These are phyloP conservation scores for Diaporthe eres DNA, from an alignment of 2,329 filamentous ascomycete genomes.

Conservation along the genomic window DNA sequence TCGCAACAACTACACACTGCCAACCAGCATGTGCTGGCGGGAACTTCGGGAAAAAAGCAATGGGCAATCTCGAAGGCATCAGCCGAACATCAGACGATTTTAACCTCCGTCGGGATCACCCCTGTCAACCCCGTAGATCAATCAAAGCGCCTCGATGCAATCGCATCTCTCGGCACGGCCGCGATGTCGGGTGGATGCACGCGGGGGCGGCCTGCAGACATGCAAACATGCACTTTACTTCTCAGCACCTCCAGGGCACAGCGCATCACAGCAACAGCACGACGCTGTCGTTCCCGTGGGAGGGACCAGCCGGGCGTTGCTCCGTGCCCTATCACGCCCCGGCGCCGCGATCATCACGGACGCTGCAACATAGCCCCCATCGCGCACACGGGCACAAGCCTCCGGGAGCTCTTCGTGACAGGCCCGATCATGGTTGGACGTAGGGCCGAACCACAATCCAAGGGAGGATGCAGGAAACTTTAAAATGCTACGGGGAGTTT, in stretches of 20 bases:
- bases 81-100: conserved; percentile 29
- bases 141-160: conserved; percentile 19
- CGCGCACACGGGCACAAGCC: conserved; percentile 1
- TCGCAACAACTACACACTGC: not conserved
- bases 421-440: not conserved
- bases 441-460: conserved; percentile 10
- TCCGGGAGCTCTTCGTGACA: not conserved
- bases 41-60: not conserved
- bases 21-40: conserved; percentile 13
- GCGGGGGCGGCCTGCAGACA: not conserved
- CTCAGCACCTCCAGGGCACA: not conserved
- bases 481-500: not conserved
- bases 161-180: conserved; percentile 26
- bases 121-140: conserved; percentile 20
- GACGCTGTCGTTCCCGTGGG: too few relatives aligned
- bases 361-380: conserved; percentile 2
- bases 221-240: not conserved
- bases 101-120: conserved; percentile 25
- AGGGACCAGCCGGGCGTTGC: too few relatives aligned
- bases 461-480: not conserved
- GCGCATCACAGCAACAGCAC: not conserved
- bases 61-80: conserved; percentile 6
- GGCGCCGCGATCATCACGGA: conserved; percentile 9
- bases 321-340: not conserved
- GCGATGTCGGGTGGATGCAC: conserved; percentile 4